Conservation (phyloP, 495 filamentous ascomycete genomes). For the Cenococcum geophilum region DNA sequence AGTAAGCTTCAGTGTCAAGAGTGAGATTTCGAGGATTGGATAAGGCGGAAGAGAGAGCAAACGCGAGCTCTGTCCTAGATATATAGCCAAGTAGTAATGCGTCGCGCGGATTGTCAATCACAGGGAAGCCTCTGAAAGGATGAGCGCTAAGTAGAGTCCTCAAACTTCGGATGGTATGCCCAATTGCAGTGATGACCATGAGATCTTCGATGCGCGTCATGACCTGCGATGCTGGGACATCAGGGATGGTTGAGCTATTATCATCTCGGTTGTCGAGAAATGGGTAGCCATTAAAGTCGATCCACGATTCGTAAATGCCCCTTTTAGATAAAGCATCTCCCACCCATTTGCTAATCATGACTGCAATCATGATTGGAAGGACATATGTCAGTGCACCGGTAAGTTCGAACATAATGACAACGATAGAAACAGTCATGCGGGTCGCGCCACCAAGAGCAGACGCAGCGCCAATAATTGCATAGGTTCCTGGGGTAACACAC, state of each 20-base stretch:
- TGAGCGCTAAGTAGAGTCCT: constrained; percentile 61
- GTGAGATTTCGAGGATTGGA: constrained; percentile 50
- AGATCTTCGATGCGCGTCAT: constrained; percentile 93
- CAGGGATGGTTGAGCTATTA: constrained; percentile 55
- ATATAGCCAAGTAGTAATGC: constrained; percentile 86
- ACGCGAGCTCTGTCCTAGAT: constrained; percentile 81
- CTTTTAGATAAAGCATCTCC: constrained; percentile 91
- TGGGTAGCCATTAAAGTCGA: constrained; percentile 91
- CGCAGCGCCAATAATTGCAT: constrained; percentile 96
- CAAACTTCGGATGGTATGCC: constrained; percentile 76
- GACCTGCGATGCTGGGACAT: constrained; percentile 74
- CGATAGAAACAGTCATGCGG: constrained; percentile 92
- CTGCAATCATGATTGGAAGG: constrained; percentile 98
- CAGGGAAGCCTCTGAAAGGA: constrained; percentile 85
- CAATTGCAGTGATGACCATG: constrained; percentile 75
- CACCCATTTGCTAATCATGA: constrained; percentile 98
- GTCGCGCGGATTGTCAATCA: constrained; percentile 68
- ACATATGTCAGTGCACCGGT: constrained; percentile 95
- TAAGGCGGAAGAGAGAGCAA: constrained; percentile 59
- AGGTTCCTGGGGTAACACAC: constrained; percentile 90
- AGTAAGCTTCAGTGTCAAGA: constrained; percentile 71
- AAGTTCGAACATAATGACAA: constrained; percentile 98
- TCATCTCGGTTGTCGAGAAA: constrained; percentile 94
- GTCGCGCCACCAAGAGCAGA: constrained; percentile 94
- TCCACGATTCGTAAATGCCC: constrained; percentile 98